Evolutionary conservation across 2,329 filamentous ascomycete species (phyloP).

Genomic region (Phoma sp.): DNA sequence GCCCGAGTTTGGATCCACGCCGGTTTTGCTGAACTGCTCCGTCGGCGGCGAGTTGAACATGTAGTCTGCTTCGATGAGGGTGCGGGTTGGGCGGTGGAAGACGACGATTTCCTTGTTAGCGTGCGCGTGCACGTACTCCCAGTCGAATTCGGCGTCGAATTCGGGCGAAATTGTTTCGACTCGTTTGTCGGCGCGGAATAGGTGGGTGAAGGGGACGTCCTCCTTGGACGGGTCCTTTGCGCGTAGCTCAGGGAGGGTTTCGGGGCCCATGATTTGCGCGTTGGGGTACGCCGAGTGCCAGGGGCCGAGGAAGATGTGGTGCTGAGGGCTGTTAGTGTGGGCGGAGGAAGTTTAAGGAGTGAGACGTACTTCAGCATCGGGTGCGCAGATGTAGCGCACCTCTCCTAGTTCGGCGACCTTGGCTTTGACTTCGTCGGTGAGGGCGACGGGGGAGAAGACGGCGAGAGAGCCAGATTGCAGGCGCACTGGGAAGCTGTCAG

Average conservation of each 20-base stretch:
- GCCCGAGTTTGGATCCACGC: slow-evolving; percentile 63
- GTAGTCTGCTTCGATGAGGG: slow-evolving; percentile 87
- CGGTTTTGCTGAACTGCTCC: slow-evolving; percentile 75
- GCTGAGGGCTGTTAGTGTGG: slow-evolving; percentile 49
- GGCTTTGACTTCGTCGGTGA: slow-evolving; percentile 78
- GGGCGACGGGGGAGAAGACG: slow-evolving; percentile 88
- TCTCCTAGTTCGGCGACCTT: slow-evolving; percentile 65
- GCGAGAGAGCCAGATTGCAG: slow-evolving; percentile 80
- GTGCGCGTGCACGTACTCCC: slow-evolving; percentile 81
- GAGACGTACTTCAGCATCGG: slow-evolving; percentile 71
- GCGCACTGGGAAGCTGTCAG: slow-evolving; percentile 64
- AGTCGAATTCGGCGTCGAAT: slow-evolving; percentile 86
- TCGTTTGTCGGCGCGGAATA: slow-evolving; percentile 58
- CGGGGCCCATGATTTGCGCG: slow-evolving; percentile 81
- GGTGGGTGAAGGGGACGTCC: slow-evolving; percentile 68
- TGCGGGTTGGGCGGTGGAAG: slow-evolving; percentile 77
- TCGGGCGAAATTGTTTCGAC: slow-evolving; percentile 69
- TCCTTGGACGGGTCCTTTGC: slow-evolving; percentile 63
- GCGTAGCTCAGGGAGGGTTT: slow-evolving; percentile 85
- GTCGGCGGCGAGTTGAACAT: slow-evolving; percentile 88
- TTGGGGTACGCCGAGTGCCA: slow-evolving; percentile 83
- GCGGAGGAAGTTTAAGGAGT: not conserved
- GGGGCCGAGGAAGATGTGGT: slow-evolving; percentile 89
- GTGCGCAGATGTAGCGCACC: slow-evolving; percentile 84
- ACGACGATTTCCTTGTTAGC: slow-evolving; percentile 89